Conservation (phyloP, 768 basidiomycete genomes). For the Termitomyces sp. region DNA sequence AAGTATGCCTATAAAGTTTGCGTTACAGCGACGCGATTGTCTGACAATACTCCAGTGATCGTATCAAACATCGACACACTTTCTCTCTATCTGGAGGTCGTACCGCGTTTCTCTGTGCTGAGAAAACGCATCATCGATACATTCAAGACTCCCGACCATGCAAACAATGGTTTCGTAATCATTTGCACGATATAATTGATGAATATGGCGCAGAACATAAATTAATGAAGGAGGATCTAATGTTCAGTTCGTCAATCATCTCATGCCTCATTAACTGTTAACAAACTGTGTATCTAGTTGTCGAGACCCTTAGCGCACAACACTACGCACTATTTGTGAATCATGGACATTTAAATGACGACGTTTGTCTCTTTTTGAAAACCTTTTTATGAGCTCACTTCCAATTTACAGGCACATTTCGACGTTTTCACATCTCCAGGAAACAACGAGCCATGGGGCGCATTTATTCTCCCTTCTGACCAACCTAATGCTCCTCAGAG, state of each 20-base stretch:
- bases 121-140: constrained; percentile 8
- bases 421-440: constrained; percentile 2
- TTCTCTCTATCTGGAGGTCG: constrained; percentile 7
- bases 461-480: constrained; percentile 1
- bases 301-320: constrained; percentile 10
- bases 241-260: constrained; percentile 2
- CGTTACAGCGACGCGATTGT: background rate
- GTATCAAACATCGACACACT: constrained; percentile 3
- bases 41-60: background rate
- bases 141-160: constrained; percentile 6
- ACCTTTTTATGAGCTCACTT: background rate
- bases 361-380: background rate
- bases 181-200: constrained; percentile 4
- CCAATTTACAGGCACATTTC: constrained; percentile 3
- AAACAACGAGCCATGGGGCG: constrained; percentile 1
- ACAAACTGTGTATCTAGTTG: background rate
- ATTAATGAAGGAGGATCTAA: constrained; percentile 6
- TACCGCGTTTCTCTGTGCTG: constrained; percentile 10
- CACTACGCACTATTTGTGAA: constrained; percentile 8
- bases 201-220: constrained; percentile 1
- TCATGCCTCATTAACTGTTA: background rate
- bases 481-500: background rate
- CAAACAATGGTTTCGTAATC: constrained; percentile 4
- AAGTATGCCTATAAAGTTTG: background rate
- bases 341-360: constrained; percentile 4